These are phyloP conservation scores for Rhodotorula toruloides DNA, from an alignment of 768 basidiomycete species.

Conservation along the genomic window DNA sequence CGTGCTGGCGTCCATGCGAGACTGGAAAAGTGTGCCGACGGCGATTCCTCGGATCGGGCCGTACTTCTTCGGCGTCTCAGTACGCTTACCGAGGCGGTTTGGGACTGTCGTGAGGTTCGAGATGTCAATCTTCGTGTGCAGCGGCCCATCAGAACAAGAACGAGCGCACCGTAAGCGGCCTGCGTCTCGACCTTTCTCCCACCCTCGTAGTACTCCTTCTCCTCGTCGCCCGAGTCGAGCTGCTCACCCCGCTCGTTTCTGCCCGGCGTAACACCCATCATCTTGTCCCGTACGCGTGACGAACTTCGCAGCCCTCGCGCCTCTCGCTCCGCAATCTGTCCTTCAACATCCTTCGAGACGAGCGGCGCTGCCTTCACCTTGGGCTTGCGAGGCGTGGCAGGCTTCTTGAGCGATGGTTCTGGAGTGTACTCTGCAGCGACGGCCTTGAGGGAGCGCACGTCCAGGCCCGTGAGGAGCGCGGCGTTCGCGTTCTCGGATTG, in stretches of 20 bases:
- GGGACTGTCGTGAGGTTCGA: not conserved
- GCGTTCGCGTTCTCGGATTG: not conserved
- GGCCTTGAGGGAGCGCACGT: slow-evolving; percentile 4
- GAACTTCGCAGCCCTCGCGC: slow-evolving; percentile 5
- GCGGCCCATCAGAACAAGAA: not conserved
- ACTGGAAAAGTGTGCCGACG: slow-evolving; percentile 78
- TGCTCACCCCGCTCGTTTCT: not conserved
- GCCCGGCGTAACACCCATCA: slow-evolving; percentile 1
- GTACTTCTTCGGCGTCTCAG: slow-evolving; percentile 55
- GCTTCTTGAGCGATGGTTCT: not conserved
- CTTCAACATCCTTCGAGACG: not conserved
- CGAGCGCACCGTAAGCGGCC: not conserved
- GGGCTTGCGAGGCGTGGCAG: not conserved
- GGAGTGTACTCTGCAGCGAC: not conserved
- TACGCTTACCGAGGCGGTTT: not conserved
- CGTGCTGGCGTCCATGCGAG: slow-evolving; percentile 13
- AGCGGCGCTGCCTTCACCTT: not conserved
- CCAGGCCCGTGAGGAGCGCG: not conserved
- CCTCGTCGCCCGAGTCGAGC: not conserved
- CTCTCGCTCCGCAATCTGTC: slow-evolving; percentile 1
- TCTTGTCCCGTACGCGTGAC: not conserved
- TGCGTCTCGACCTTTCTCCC: not conserved
- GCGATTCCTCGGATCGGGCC: slow-evolving; percentile 72
- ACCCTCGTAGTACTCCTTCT: not conserved
- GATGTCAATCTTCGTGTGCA: not conserved